phyloP scores from a whole-genome alignment of 352 stramenopile species.

The Phytopythium litorale region DNA sequence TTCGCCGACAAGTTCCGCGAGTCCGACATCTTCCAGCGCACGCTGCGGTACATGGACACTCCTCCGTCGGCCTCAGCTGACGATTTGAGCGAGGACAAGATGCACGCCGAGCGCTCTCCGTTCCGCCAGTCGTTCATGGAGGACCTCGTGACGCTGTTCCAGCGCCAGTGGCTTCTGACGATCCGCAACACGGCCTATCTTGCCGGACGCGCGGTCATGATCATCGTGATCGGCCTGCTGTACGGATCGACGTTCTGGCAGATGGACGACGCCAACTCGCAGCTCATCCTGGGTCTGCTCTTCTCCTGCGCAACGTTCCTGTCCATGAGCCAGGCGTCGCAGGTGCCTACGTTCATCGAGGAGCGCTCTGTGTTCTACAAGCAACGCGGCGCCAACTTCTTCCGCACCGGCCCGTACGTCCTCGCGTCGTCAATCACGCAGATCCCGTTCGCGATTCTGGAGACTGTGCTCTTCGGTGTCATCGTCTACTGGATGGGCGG shows the following conservation, averaged over 20 bases:
- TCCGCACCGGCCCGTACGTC: slow-evolving; percentile 82
- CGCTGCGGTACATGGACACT: slow-evolving; percentile 28
- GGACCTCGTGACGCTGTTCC: slow-evolving; percentile 33
- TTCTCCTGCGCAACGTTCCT: slow-evolving; percentile 89
- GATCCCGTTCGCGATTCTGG: slow-evolving; percentile 49
- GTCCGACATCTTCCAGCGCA: slow-evolving; percentile 47
- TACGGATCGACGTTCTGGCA: slow-evolving; percentile 72
- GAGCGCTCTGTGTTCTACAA: slow-evolving; percentile 84
- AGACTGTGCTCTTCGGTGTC: slow-evolving; percentile 80
- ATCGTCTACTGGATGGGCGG: slow-evolving; percentile 89
- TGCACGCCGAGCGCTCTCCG: slow-evolving; percentile 13
- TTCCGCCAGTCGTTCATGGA: slow-evolving; percentile 50
- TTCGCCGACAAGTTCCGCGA: slow-evolving; percentile 43
- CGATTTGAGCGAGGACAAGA: slow-evolving; percentile 26
- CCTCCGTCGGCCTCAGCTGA: slow-evolving; percentile 1
- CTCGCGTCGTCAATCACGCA: slow-evolving; percentile 45
- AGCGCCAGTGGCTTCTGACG: slow-evolving; percentile 65
- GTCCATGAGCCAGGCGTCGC: slow-evolving; percentile 70
- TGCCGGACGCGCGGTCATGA: slow-evolving; percentile 41
- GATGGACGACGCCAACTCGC: slow-evolving; percentile 43
- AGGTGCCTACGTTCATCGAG: slow-evolving; percentile 79
- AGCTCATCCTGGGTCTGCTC: slow-evolving; percentile 76
- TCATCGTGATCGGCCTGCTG: slow-evolving; percentile 53
- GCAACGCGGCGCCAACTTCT: slow-evolving; percentile 87
- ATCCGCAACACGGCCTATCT: slow-evolving; percentile 52